Conservation (phyloP, 257 asterid genomes). For the Capsicum rhomboideum region DNA sequence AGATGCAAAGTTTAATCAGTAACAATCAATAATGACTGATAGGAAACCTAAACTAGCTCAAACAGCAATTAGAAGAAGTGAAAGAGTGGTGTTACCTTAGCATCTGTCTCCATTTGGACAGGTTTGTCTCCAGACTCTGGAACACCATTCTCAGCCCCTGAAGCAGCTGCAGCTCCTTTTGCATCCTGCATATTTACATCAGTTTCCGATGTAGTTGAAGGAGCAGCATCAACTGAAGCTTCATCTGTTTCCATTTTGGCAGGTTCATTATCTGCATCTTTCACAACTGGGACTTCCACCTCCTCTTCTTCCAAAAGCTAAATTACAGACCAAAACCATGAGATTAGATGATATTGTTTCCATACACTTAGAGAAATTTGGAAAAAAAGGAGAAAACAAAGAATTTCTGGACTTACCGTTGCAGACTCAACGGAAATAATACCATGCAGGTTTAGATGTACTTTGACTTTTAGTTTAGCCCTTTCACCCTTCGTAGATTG, state of each 20-base stretch:
- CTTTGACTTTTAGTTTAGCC: slow-evolving; percentile 72
- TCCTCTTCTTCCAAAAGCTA: slow-evolving; percentile 96
- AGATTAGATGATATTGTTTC: not conserved
- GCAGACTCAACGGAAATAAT: slow-evolving; percentile 75
- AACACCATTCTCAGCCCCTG: slow-evolving; percentile 64
- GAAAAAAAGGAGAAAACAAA: not conserved
- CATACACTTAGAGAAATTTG: not conserved
- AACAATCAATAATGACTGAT: not conserved
- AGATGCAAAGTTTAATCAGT: not conserved
- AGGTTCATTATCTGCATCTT: slow-evolving; percentile 49
- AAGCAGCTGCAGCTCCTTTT: slow-evolving; percentile 29
- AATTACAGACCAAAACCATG: not conserved
- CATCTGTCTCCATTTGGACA: slow-evolving; percentile 75
- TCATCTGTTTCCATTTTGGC: slow-evolving; percentile 70
- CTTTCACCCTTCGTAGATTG: slow-evolving; percentile 55
- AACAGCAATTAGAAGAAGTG: not conserved
- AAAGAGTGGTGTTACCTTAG: slow-evolving; percentile 41
- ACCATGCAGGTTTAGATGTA: slow-evolving; percentile 77
- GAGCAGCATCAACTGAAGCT: slow-evolving; percentile 21
- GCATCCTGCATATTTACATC: slow-evolving; percentile 70
- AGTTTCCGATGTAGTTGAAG: slow-evolving; percentile 29
- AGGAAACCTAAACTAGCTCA: not conserved
- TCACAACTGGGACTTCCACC: slow-evolving; percentile 53
- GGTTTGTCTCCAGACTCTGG: slow-evolving; percentile 63
- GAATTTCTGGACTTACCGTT: slow-evolving; percentile 34